Conservation (phyloP, 495 filamentous ascomycete species). For the Hypomontagnella submonticulosa region DNA sequence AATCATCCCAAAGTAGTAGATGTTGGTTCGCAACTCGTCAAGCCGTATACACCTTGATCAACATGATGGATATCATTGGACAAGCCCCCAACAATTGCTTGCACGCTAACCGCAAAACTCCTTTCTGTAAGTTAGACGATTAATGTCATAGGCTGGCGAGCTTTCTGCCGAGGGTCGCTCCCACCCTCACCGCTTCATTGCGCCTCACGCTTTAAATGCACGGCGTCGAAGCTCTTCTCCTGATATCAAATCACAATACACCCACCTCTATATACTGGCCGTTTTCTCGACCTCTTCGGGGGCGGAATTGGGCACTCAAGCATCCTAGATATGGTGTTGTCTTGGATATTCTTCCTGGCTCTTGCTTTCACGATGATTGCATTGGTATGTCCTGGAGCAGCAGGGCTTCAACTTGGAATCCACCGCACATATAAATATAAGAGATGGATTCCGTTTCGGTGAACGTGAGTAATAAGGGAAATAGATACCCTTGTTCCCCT, state of each 20-base stretch:
- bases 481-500: not conserved
- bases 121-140: slow-evolving; percentile 7
- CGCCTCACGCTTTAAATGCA: slow-evolving; percentile 12
- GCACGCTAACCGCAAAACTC: slow-evolving; percentile 4
- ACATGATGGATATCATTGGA: slow-evolving; percentile 26
- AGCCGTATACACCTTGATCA: slow-evolving; percentile 22
- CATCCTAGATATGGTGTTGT: slow-evolving; percentile 2
- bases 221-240: slow-evolving; percentile 16
- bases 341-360: slow-evolving; percentile 1
- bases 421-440: slow-evolving; percentile 15
- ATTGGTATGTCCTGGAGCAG: slow-evolving; percentile 11
- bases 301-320: slow-evolving; percentile 25
- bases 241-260: slow-evolving; percentile 35
- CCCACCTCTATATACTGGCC: slow-evolving; percentile 24
- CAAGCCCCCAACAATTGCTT: slow-evolving; percentile 1
- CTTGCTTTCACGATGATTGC: slow-evolving; percentile 13
- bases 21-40: slow-evolving; percentile 26
- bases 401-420: not conserved
- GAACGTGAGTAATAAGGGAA: not conserved
- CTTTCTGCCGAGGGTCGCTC: slow-evolving; percentile 13
- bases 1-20: slow-evolving; percentile 12
- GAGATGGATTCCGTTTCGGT: not conserved
- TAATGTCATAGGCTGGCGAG: slow-evolving; percentile 8
- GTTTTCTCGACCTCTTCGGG: slow-evolving; percentile 18
- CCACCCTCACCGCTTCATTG: slow-evolving; percentile 30